Conservation (phyloP, 768 basidiomycete genomes). For the Boletales sp. region DNA sequence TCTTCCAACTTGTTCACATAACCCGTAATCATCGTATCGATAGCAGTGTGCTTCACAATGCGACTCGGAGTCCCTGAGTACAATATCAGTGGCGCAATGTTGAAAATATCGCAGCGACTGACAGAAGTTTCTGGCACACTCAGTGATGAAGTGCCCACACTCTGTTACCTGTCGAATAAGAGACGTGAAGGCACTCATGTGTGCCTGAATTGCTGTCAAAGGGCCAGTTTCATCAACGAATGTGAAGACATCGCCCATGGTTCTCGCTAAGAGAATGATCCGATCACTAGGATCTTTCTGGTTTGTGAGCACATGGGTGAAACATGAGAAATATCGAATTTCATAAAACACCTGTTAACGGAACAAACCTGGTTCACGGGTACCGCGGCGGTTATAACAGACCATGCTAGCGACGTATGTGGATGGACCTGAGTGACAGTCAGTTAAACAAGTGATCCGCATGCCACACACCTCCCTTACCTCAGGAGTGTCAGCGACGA, state of each 20-base stretch:
- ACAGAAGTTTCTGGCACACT: too few relatives aligned
- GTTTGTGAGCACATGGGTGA: not conserved
- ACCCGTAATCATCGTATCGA: not conserved
- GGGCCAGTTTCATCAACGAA: not conserved
- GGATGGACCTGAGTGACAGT: not conserved
- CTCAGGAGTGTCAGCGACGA: not conserved
- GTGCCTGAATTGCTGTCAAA: not conserved
- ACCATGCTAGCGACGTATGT: not conserved
- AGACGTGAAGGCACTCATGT: not conserved
- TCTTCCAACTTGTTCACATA: conserved; percentile 1
- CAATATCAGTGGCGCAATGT: not conserved
- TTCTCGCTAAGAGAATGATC: not conserved
- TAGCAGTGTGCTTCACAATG: too few relatives aligned
- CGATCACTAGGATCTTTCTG: not conserved
- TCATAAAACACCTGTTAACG: too few relatives aligned
- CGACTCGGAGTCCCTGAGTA: too few relatives aligned
- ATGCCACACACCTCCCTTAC: not conserved
- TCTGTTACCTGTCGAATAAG: too few relatives aligned
- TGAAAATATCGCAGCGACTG: too few relatives aligned
- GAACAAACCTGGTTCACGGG: not conserved
- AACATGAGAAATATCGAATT: not conserved
- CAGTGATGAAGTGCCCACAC: too few relatives aligned
- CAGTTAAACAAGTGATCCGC: not conserved
- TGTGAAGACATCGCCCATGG: not conserved
- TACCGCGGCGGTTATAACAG: not conserved